phyloP scores from a whole-genome alignment of 768 basidiomycete species.

The Trametes cinnabarina region DNA sequence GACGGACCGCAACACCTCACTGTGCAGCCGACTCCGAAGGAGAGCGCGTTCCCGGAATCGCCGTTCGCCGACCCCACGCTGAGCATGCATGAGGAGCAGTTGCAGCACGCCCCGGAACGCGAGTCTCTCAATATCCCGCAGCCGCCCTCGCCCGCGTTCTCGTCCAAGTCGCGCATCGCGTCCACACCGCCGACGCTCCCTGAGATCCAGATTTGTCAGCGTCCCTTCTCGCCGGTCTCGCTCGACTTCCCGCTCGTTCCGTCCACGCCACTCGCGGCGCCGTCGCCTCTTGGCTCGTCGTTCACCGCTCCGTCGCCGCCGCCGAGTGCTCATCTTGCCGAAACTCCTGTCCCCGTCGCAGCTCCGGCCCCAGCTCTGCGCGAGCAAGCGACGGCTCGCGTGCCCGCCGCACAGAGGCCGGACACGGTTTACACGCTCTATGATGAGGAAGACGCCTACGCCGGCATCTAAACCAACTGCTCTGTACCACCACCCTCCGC shows the following conservation, averaged over 20 bases:
- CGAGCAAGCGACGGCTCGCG: not conserved
- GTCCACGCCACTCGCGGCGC: conserved; percentile 15
- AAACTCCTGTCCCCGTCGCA: not conserved
- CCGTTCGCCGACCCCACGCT: conserved; percentile 29
- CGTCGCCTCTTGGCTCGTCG: conserved; percentile 28
- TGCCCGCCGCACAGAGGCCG: conserved; percentile 37
- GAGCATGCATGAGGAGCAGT: conserved; percentile 12
- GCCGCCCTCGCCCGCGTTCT: conserved; percentile 29
- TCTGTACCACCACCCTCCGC: conserved; percentile 13
- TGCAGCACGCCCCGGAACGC: conserved; percentile 14
- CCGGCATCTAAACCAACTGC: conserved; percentile 49
- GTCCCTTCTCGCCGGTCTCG: conserved; percentile 41
- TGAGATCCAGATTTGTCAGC: conserved; percentile 47
- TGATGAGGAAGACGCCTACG: conserved; percentile 67
- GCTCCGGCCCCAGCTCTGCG: not conserved
- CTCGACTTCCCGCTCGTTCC: conserved; percentile 25
- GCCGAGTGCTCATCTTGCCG: conserved; percentile 20
- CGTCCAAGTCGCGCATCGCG: conserved; percentile 42
- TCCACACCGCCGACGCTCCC: conserved; percentile 54
- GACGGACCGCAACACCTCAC: conserved; percentile 6
- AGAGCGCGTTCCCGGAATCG: conserved; percentile 23
- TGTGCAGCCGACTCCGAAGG: conserved; percentile 6
- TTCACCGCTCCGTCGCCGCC: conserved; percentile 21
- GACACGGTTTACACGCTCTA: conserved; percentile 52
- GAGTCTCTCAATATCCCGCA: conserved; percentile 20